phyloP scores from a whole-genome alignment of 2,329 filamentous ascomycete genomes.

The Alternaria solani region DNA sequence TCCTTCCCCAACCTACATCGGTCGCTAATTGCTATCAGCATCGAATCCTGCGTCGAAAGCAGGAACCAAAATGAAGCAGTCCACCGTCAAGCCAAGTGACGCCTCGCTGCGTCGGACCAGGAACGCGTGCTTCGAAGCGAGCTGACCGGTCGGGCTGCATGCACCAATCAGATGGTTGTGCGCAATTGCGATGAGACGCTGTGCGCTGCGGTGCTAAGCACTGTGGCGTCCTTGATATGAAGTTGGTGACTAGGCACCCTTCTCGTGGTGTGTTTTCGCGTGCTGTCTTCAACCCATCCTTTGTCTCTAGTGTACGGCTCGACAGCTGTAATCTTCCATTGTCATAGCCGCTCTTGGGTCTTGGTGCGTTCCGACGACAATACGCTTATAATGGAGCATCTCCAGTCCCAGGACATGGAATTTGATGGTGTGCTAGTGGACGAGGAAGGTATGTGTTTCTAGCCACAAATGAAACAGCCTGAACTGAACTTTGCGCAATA shows the following conservation, averaged over 20 bases:
- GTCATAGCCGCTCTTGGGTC: neutral
- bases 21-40: neutral
- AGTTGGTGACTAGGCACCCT: neutral
- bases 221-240: neutral
- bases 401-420: accelerated
- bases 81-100: neutral
- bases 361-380: neutral
- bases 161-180: slow-evolving; percentile 16
- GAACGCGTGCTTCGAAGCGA: neutral
- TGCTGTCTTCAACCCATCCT: neutral
- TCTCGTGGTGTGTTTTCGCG: neutral
- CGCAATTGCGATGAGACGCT: slow-evolving; percentile 15
- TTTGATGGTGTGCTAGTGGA: accelerated
- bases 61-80: too few species aligned
- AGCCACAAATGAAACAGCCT: accelerated
- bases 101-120: neutral
- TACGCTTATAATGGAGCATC: neutral
- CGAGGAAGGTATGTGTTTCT: neutral
- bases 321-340: accelerated
- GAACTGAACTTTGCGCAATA: neutral
- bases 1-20: neutral
- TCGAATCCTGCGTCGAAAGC: neutral
- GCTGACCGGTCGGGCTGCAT: slow-evolving; percentile 9
- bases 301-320: neutral
- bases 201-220: neutral